Base-by-base conservation (phyloP, 2,329 filamentous ascomycete genomes). In the Aureobasidium sp. region DNA sequence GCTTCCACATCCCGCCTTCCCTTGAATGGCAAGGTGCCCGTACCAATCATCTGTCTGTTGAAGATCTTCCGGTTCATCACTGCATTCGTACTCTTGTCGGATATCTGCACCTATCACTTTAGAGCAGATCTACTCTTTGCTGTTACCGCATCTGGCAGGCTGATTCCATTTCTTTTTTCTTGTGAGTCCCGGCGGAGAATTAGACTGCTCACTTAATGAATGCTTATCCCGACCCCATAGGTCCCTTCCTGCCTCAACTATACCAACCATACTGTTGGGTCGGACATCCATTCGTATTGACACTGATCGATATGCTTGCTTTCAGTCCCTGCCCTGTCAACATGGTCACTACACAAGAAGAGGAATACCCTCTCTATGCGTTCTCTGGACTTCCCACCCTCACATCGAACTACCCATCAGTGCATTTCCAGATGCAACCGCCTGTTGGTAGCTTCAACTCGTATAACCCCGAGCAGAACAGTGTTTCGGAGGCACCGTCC, bases 1-100 rank as follows among this genome's bases (percentile, higher is more conserved):
- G 29, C 19, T 32, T 34, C 48, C 6, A 16, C 48, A 17, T 41
- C 35, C 48, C 48, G 37, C 48, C 27, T 51, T 51, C 16, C 48
- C 48, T 8, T 30, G 11, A 27, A 17, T 6, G 48, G 48, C 22
- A 40, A 51, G 22, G 48, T 37, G 10, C 37, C 48, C 48, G 40
- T 29, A 16, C 2, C 25, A 16, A 44, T 44, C 40, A 51, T 34
- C 35, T 51, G 29, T 51, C 16, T 51, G 24, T 50, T 5, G 48
- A 27, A 24, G 48, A 51, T 51, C 35, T 41, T 40, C 48, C 37
- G 48, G 37, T 4, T 37, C 19, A 51, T 51, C 35, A 14, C 48
- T 37, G 19, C 35, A 32, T 41, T 51, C 6, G 48, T 40, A 27
- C 14, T 34, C 6, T 34, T 19, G n/a, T 51, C 48, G 48, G 25